Percentiles rank a stretch among this genome's conserved stretches.
Evolutionary conservation across 1,139 yeast species (phyloP).

Genomic region (Pichiaceae sp.): DNA sequence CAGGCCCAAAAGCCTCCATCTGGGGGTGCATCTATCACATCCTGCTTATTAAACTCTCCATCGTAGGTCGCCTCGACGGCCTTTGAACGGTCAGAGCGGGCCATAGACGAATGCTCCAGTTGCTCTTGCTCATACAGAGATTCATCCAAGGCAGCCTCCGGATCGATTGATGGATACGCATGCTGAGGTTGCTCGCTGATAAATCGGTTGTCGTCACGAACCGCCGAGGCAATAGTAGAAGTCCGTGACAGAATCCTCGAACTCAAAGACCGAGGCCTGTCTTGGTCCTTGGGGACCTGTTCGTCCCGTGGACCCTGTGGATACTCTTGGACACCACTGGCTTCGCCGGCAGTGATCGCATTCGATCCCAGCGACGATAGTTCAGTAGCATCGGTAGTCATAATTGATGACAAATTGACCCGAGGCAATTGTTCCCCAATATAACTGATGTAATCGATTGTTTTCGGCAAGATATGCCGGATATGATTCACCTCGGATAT

Average conservation of each 20-base stretch:
- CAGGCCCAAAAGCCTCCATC: constrained; percentile 65
- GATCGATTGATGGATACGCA: background rate
- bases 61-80: too few relatives aligned
- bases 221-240: constrained; percentile 17
- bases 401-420: too few relatives aligned
- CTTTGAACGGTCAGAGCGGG: background rate
- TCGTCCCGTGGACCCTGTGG: too few relatives aligned
- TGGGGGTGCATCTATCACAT: constrained; percentile 37
- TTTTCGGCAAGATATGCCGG: too few relatives aligned
- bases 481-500: too few relatives aligned
- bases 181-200: constrained; percentile 7
- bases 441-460: too few relatives aligned
- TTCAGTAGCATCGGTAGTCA: too few relatives aligned
- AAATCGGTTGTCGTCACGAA: constrained; percentile 20
- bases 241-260: constrained; percentile 10
- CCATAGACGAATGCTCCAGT: background rate
- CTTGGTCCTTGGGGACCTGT: too few relatives aligned
- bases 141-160: background rate
- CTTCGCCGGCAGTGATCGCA: too few relatives aligned
- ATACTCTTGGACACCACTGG: too few relatives aligned
- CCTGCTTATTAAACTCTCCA: constrained; percentile 26
- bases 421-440: too few relatives aligned
- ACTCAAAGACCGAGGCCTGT: background rate
- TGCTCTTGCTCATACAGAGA: background rate
- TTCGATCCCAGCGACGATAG: too few relatives aligned